Base-by-base conservation (phyloP, 495 filamentous ascomycete species). In the Penicillium argentinense region DNA sequence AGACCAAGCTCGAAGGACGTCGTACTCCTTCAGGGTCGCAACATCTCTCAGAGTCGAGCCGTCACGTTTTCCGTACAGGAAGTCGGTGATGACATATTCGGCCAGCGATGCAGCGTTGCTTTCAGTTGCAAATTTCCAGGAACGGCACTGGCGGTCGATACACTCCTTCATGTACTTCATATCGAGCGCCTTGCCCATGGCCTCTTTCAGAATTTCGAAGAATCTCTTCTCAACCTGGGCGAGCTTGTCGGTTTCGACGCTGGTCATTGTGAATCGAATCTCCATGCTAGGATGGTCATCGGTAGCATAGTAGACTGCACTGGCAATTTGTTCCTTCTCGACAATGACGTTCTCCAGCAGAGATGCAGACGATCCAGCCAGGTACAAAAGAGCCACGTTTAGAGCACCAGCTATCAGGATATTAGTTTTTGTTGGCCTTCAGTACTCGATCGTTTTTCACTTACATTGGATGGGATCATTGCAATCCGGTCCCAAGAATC, bases 281-380 rank as follows among this genome's bases (percentile, higher is more conserved):
- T 95, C 75, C 18, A 83, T 84, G 53, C 84, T 84, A n/a, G 89
- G 89, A 27, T 89, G 82, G 25, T 79, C 70, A 39, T 96, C 90
- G 33, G 78, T 85, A 56, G 77, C 80, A 58, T 85, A 89, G 23
- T 80, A 79, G 6, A 97, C 81, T 3, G 81, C 85, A 69, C 91
- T 96, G 9, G 89, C 88, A 43, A 97, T 75, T 49, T 95, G 86
- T 61, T 97, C 91, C 56, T 86, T 91, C 57, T 99, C 95, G 8
- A 99, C 93, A 42, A 99, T 77, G 14, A 81, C 80, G 53, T 96
- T 96, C 49, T 97, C 92, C 13, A 99, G 71, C 11, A 97, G 73
- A 2, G 91, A 92, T 2, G 95, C 89, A 4, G 93, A 93, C 2
- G 93, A 97, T 11, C 91, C 92, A 42, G 87, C 86, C 14, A 99